Evolutionary conservation across 176 grass and related monocot species (phyloP), one percentile per base, ranked within the genome.

Genomic region (Oryza glaberrima): DNA sequence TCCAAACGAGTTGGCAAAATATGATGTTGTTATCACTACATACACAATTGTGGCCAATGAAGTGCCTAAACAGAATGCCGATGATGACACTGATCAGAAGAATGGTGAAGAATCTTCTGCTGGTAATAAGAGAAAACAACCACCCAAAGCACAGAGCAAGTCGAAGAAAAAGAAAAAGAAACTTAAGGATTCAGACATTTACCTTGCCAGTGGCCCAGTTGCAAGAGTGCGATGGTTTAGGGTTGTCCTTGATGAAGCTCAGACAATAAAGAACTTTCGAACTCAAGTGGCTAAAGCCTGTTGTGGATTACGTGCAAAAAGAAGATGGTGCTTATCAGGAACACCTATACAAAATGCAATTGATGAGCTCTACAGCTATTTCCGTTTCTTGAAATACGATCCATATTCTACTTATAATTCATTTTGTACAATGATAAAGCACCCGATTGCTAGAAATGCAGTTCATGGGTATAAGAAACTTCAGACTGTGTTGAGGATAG

Each of bases 331-430:
- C 65, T 88, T 99, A 88, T 99, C 96, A 72, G 96, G 96, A 73
- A 99, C 96, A 73, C 96, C 96, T 56, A 99, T 99, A 83, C 96
- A 99, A 65, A 99, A 99, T 90, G 56, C 96, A 76, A 99, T 99
- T 77, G 91, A 99, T 83, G 96, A 99, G 25, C 78, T 99, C 15
- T 99, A 92, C 75, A 99, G 93, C 52, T 99, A 99, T 88, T 99
- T 99, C 35, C 96, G 90, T 64, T 99, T 99, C 88, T 90, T 99
- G 78, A 99, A 94, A 90, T 99, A 92, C 60, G 93, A 99, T 73
- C 96, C 96, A 0, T 96, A 94, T 86, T 92, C 93, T 64, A 74
- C 78, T 3, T 96, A 94, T 83, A 91, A 47, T 68, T 95, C 91
- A 23, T 99, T 99, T 84, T 92, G 90, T 85, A 70, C 96, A 23